These are phyloP conservation scores for Pyrus hybrid DNA, from an alignment of 331 rosid species.

Conservation along the genomic window DNA sequence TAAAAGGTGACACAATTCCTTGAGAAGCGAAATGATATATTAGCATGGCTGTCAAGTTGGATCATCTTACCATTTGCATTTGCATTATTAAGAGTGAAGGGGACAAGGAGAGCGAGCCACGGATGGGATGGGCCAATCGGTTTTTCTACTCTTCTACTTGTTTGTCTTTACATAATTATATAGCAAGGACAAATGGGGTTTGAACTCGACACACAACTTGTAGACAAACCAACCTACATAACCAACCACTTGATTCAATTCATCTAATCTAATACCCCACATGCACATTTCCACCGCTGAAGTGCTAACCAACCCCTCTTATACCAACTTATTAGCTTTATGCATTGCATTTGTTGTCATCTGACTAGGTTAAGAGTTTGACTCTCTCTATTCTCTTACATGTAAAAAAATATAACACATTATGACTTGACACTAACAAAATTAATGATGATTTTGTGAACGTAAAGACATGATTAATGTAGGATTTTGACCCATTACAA, in stretches of 20 bases:
- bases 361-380: not conserved
- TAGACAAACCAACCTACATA: conserved; percentile 33
- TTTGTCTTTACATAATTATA: conserved; percentile 37
- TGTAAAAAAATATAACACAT: no score
- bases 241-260: conserved; percentile 9
- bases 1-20: not conserved
- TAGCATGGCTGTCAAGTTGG: not conserved
- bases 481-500: not conserved
- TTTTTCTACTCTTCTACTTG: conserved; percentile 39
- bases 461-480: not conserved
- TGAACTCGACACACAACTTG: conserved; percentile 34
- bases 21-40: conserved; percentile 1
- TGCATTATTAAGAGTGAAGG: conserved; percentile 39
- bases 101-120: conserved; percentile 55
- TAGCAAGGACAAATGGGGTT: conserved; percentile 22
- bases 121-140: conserved; percentile 34
- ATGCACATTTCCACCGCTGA: not conserved
- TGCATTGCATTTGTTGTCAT: not conserved
- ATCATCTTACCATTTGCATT: not conserved
- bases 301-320: no score
- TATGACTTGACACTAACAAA: not conserved
- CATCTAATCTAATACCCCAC: not conserved
- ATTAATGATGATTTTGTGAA: not conserved
- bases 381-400: not conserved
- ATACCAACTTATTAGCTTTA: no score